Conservation (phyloP, 1,284 basidiomycete genomes). For the Pseudozyma sp. region DNA sequence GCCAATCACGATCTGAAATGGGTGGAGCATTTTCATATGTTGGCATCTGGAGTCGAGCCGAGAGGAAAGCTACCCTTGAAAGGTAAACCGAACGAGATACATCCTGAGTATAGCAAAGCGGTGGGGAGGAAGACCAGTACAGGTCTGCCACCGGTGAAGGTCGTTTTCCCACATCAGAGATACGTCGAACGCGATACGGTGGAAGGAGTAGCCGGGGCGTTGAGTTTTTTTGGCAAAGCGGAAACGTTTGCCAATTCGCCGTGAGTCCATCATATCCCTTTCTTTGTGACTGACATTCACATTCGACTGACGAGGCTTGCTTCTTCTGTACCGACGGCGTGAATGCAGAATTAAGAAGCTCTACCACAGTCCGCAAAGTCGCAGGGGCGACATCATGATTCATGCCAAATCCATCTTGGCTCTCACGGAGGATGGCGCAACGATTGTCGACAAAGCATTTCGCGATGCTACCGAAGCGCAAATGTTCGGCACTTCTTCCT, state of each 20-base stretch:
- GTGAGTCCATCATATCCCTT: conserved; percentile 18
- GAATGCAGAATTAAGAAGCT: conserved; percentile 31
- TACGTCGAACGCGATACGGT: conserved; percentile 51
- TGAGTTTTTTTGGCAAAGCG: conserved; percentile 65
- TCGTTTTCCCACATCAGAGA: conserved; percentile 60
- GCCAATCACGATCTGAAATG: conserved; percentile 59
- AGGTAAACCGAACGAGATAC: conserved; percentile 26
- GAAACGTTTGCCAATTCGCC: conserved; percentile 33
- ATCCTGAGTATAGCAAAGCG: conserved; percentile 27
- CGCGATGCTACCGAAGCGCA: conserved; percentile 19
- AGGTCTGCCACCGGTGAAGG: conserved; percentile 48
- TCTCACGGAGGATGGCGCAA: conserved; percentile 12
- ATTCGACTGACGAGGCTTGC: not conserved
- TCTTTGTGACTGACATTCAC: not conserved
- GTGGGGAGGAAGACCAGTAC: not conserved
- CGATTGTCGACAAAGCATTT: conserved; percentile 26
- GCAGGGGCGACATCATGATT: conserved; percentile 64
- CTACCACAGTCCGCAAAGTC: conserved; percentile 48
- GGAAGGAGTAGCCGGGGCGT: conserved; percentile 51
- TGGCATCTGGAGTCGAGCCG: conserved; percentile 51
- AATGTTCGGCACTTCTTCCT: conserved; percentile 4
- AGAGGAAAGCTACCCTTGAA: conserved; percentile 42
- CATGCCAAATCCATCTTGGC: conserved; percentile 65
- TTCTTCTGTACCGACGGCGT: not conserved
- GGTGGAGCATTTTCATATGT: conserved; percentile 64